These are phyloP conservation scores for Rhipidocladum racemiflorum DNA, from an alignment of 176 grass and related monocot species.

Conservation along the genomic window DNA sequence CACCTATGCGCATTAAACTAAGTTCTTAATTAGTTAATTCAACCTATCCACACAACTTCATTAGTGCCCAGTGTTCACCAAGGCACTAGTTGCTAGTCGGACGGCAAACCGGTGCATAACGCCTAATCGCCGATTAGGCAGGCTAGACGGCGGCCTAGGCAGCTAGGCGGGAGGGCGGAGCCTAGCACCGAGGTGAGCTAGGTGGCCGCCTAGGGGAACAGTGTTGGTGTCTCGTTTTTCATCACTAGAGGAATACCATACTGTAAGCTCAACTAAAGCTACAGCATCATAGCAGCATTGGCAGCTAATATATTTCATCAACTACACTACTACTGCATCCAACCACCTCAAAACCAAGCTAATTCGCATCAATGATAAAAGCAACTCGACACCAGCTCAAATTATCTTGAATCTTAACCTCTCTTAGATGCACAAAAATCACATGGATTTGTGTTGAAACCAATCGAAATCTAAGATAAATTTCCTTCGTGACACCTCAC, in stretches of 20 bases:
- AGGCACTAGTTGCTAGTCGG: too few species aligned
- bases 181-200: too few species aligned
- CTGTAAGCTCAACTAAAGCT: background rate
- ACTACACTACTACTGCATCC: background rate
- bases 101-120: too few species aligned
- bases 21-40: background rate
- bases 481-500: background rate
- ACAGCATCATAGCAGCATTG: background rate
- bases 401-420: background rate
- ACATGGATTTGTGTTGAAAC: background rate
- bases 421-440: background rate
- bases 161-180: too few species aligned
- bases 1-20: background rate
- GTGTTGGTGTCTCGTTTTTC: background rate
- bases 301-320: background rate
- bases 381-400: background rate
- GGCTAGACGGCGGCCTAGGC: too few species aligned
- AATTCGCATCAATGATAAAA: background rate
- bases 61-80: too few species aligned
- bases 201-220: too few species aligned
- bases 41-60: background rate
- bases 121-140: too few species aligned
- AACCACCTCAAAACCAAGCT: slow-evolving; percentile 3
- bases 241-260: background rate
- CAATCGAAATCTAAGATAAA: slow-evolving; percentile 16